Evolutionary conservation across 2,329 filamentous ascomycete genomes (phyloP), one percentile per base, ranked within the genome.

Genomic region (Pseudodiploospora longispora): DNA sequence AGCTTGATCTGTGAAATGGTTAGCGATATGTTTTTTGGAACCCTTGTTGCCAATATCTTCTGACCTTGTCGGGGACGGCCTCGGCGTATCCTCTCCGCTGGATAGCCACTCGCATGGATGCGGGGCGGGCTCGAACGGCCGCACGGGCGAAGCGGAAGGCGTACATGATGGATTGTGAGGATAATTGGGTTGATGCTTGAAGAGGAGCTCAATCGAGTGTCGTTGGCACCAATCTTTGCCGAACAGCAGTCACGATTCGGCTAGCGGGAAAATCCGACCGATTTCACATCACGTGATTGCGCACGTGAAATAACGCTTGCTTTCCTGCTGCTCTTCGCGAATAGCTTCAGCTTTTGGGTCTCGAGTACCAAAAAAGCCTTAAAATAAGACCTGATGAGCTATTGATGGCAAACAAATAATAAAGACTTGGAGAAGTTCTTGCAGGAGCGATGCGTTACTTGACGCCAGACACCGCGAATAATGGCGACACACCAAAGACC

Each of bases 31-130:
- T 31, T 34, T 29, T 41, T 12, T 29, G 36, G 19, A 9, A 19
- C 28, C 29, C 12, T 50, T 49, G 52, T 48, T 32, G 45, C 47
- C 44, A 50, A 44, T 46, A 50, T 43, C 49, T 40, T 47, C 75
- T 65, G 68, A 71, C 80, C 82, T 91, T 91, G 79, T 91, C 87
- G 63, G 83, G 74, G 59, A 88, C 82, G 57, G 85, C 85, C 66
- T 91, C 87, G 61, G 87, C 93, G 69, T 98, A 98, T 61, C 84
- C 83, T 78, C 93, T 83, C 70, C 88, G 85, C 76, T 90, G 85
- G 55, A 87, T 63, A 59, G 85, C 82, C 58, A 81, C 76, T 68
- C 83, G 79, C 70, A 91, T 74, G 67, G 83, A 78, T 63, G 85
- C 74, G 64, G 89, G 84, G 63, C 84, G 85, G 64, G 81, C 87